Conservation (phyloP, 768 basidiomycete species). For the Basidioascus undulatus region DNA sequence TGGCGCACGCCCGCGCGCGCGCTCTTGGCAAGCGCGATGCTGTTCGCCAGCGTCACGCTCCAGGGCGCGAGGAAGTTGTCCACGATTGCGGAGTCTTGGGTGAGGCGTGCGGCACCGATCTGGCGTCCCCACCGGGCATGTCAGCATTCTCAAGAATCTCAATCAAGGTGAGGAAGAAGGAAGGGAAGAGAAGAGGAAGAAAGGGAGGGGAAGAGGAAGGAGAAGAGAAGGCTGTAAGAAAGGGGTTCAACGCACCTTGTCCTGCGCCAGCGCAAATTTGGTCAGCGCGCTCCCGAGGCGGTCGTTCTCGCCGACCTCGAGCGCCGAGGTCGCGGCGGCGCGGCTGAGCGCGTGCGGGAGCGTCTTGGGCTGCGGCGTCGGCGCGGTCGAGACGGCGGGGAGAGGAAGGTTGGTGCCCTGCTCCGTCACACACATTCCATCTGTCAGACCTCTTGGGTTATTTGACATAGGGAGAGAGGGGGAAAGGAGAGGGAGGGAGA, state of each 20-base stretch:
- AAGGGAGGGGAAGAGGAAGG: not conserved
- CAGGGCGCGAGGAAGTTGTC: constrained; percentile 50
- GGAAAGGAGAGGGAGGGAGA: not conserved
- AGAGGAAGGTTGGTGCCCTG: constrained; percentile 58
- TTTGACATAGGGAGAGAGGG: not conserved
- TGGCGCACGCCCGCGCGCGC: constrained; percentile 36
- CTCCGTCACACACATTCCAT: too few relatives aligned
- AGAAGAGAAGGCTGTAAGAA: not conserved
- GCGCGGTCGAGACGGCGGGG: constrained; percentile 34
- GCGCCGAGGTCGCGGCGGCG: constrained; percentile 37
- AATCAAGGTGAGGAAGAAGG: not conserved
- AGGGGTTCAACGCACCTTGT: constrained; percentile 28
- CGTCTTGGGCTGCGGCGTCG: constrained; percentile 58
- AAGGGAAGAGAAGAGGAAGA: too few relatives aligned
- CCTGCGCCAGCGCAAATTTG: constrained; percentile 61
- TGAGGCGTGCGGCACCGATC: constrained; percentile 46
- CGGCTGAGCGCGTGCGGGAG: constrained; percentile 83
- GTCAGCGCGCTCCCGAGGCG: constrained; percentile 52
- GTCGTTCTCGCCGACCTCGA: constrained; percentile 29
- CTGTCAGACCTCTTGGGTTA: too few relatives aligned
- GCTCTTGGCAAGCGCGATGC: constrained; percentile 74
- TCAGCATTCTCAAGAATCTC: not conserved
- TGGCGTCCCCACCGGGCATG: constrained; percentile 7
- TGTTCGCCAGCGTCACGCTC: constrained; percentile 64
- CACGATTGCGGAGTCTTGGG: constrained; percentile 52